Evolutionary conservation across 805 yeast species (phyloP), one percentile per base, ranked within the genome.

Genomic region (Kodamaea hsintzibuensis): DNA sequence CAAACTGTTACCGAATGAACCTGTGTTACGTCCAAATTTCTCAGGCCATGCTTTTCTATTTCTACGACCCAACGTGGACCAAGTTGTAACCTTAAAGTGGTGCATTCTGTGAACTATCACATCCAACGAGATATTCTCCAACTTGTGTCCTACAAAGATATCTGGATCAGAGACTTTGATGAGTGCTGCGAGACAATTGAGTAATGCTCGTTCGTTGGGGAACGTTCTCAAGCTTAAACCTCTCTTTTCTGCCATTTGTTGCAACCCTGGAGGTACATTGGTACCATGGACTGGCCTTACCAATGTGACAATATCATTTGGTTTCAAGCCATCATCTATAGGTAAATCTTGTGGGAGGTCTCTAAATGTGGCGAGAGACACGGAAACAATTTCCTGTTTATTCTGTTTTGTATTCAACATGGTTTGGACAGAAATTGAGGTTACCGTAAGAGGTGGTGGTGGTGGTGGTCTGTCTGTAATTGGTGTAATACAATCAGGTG

Each of bases 61-160:
- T 55, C 93, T 80, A 63, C 98, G 86, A 19, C 99, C 98, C 62
- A 95, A 73, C 7, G 86, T 77, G 18, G 91, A 84, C 86, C 96
- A 91, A 3, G 86, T 84, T 1, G 82, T 74, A n/a, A 89, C 85
- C 50, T 83, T 82, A 55, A 86, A 76, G 54, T 87, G 93, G 62
- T 82, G 77, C 84, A 92, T 82, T 61, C 98, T 80, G 59, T 89
- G 96, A 49, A 90, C 80, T 56, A 95, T 72, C 14, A 92, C 86
- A 64, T 88, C 96, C 44, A 95, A 69, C 10, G 91, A 85, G 10
- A 89, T 80, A 58, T 82, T 83, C 58, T 93, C 97, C 56, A 95
- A 73, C 58, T 87, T 79, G 67, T 95, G 98, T 30, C 99, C 99
- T 40, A 93, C 67, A 51, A 91, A 82, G 1, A 91, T 86, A 73